Conservation (phyloP, 1,139 yeast species). For the Eremothecium coryli region DNA sequence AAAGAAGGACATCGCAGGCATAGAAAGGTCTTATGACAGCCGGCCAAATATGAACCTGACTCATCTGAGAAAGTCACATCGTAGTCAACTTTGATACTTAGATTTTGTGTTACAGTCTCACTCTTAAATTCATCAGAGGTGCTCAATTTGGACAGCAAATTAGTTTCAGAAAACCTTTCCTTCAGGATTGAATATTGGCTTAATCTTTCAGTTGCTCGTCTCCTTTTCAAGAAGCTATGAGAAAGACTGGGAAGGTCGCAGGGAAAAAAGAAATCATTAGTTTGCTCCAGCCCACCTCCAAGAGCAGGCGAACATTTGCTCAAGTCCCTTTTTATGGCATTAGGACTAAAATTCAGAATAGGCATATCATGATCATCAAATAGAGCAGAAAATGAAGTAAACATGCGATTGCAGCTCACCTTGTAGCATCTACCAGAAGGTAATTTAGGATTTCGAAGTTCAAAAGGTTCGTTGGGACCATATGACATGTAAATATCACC, state of each 20-base stretch:
- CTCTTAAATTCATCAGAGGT: no score
- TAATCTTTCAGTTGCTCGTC: no score
- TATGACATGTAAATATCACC: conserved; percentile 49
- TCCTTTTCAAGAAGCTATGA: no score
- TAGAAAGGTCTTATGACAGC: conserved; percentile 21
- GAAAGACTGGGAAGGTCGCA: no score
- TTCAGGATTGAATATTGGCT: no score
- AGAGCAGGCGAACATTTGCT: background rate
- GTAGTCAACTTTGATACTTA: conserved; percentile 43
- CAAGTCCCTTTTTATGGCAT: background rate
- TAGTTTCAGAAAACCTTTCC: no score
- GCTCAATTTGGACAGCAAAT: no score
- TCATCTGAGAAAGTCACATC: conserved; percentile 19
- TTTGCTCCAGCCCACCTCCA: no score
- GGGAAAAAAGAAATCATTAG: no score
- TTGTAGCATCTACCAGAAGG: conserved; percentile 30
- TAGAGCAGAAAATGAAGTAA: conserved; percentile 60
- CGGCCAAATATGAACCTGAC: conserved; percentile 9
- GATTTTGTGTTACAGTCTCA: no score
- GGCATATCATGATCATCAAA: conserved; percentile 53
- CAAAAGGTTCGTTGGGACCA: conserved; percentile 10
- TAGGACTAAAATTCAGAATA: conserved; percentile 17
- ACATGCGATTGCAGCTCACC: conserved; percentile 59
- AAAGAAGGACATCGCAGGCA: conserved; percentile 11
- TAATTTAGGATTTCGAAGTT: conserved; percentile 20